Base-by-base conservation (phyloP, 108 stramenopile genomes). In the Fistulifera solaris region DNA sequence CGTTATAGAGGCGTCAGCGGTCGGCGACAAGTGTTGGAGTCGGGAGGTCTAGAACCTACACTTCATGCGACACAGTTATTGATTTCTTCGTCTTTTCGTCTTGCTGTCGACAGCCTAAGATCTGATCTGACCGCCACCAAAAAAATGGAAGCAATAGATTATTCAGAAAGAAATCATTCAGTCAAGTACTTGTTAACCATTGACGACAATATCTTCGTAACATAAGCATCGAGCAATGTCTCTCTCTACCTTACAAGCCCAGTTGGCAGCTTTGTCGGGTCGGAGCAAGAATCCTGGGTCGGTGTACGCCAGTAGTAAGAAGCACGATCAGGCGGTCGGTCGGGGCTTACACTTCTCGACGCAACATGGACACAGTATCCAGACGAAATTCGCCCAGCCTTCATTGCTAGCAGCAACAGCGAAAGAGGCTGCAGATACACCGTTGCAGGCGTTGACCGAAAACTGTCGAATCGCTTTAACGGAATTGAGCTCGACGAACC, bases 341-440 rank as follows among this genome's bases (percentile, higher is more conserved):
- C 64, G 81, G 13, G 83, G 83, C 48, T 41, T 85, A 27, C 40
- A 56, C 35, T 75, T 78, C 56, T 76, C 72, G 28, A 66, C 65
- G 24, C 52, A 78, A 18, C 66, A 71, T 26, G 83, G 83, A 12
- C 82, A 87, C 48, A 44, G 61, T 27, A 28, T 76, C 10, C 10
- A 25, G 13, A 41, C 55, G 13, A 48, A 41, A 18, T 42, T 45
- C 31, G 39, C 50, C 28, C 77, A 75, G 52, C 65, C 86, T 27
- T 70, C 71, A 25, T 59, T 92, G 5, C 24, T 92, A 27, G 68
- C 75, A 66, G 83, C 72, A 17, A 77, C 77, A 52, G 76, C 89
- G 19, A 56, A 68, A 38, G 68, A 47, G 27, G 89, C 89, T 14
- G 38, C 75, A 23, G 63, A 82, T 24, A 79, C 87, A 13, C 75